A percentile compares a stretch with the other conserved stretches of the same genome.
These are phyloP conservation scores for Obba rivulosa DNA, from an alignment of 768 basidiomycete species.

Conservation along the genomic window DNA sequence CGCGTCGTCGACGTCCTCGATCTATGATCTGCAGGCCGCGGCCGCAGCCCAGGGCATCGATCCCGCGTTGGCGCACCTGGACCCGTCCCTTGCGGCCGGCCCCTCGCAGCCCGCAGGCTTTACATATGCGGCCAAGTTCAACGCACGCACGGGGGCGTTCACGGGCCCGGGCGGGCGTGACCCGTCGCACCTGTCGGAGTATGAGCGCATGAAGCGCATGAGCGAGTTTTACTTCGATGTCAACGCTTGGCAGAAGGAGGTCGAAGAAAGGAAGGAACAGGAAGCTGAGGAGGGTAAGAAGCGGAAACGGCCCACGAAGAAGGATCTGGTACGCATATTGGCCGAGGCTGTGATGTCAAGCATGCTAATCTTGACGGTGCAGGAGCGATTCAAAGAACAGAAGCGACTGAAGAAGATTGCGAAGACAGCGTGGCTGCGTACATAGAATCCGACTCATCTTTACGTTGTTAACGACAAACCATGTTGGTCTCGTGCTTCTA, in stretches of 20 bases:
- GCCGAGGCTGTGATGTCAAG: neutral
- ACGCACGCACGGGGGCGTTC: constrained; percentile 77
- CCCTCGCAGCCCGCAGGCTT: constrained; percentile 30
- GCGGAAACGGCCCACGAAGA: constrained; percentile 74
- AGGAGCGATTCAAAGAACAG: constrained; percentile 84
- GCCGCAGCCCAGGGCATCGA: constrained; percentile 79
- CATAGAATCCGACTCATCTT: constrained; percentile 27
- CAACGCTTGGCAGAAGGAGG: constrained; percentile 68
- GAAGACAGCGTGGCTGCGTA: constrained; percentile 84
- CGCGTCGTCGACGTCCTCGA: constrained; percentile 26
- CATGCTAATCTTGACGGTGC: constrained; percentile 10
- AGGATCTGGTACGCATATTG: constrained; percentile 56
- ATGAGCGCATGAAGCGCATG: constrained; percentile 79
- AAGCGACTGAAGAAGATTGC: constrained; percentile 79
- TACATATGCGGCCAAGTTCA: constrained; percentile 64
- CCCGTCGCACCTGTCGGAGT: constrained; percentile 73
- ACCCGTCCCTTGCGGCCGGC: constrained; percentile 55
- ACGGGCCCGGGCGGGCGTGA: constrained; percentile 61
- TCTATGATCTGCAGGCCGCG: constrained; percentile 55
- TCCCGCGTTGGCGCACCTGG: constrained; percentile 73
- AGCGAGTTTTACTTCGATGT: constrained; percentile 87
- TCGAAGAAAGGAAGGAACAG: constrained; percentile 41
- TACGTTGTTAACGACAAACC: no score
- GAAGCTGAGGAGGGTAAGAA: constrained; percentile 57
- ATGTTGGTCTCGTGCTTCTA: no score